These are phyloP conservation scores for Rhodotorula diobovata DNA, from an alignment of 768 basidiomycete species.

Conservation along the genomic window DNA sequence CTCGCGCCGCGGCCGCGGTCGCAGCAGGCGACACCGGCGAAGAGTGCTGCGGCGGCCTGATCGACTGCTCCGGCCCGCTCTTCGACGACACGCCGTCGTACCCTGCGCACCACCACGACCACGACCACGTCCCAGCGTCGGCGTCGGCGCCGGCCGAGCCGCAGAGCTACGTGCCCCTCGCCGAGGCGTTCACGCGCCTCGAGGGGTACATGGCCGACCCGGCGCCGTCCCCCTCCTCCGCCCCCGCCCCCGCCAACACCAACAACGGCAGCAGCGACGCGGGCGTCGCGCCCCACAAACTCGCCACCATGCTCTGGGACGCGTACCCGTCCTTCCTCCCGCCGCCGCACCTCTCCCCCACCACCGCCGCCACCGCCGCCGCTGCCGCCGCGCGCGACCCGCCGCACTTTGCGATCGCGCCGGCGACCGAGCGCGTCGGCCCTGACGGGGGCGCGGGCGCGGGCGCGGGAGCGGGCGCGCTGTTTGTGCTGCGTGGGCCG, in stretches of 20 bases:
- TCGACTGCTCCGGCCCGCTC: background rate
- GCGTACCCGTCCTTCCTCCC: background rate
- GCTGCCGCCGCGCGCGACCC: background rate
- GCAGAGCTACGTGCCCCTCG: background rate
- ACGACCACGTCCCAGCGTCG: background rate
- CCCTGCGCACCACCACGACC: background rate
- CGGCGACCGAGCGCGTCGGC: too few relatives aligned
- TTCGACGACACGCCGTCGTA: conserved; percentile 2
- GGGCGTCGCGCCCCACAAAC: background rate
- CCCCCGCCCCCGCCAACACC: background rate
- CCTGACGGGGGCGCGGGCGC: too few relatives aligned
- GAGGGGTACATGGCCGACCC: background rate
- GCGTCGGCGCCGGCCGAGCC: background rate
- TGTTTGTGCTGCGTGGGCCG: background rate
- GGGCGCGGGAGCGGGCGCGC: too few relatives aligned
- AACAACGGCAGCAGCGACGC: background rate
- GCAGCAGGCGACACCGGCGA: background rate
- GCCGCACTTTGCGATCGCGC: background rate
- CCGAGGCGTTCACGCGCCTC: background rate
- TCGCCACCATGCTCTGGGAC: background rate
- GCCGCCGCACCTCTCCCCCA: background rate
- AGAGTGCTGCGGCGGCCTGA: conserved; percentile 4
- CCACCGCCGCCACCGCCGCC: background rate
- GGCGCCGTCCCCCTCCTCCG: too few relatives aligned
- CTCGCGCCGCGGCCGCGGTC: background rate